A percentile compares a stretch with the other conserved stretches of the same genome.
phyloP scores from a whole-genome alignment of 202 grass and related monocot genomes.

The Cymbopogon flexuosus region DNA sequence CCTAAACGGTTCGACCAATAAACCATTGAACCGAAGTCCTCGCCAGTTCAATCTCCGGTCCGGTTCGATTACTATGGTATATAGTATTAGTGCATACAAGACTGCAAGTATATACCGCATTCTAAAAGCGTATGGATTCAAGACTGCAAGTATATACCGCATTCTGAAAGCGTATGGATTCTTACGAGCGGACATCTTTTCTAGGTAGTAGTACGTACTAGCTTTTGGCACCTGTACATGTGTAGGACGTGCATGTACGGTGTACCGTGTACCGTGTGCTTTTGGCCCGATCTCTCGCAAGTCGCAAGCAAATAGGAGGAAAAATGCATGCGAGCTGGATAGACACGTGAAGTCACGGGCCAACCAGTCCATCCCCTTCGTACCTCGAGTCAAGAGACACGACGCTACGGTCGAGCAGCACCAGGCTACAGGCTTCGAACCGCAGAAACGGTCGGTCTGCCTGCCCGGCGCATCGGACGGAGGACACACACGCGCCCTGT shows the following conservation, averaged over 20 bases:
- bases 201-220: neutral
- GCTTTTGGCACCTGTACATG: neutral
- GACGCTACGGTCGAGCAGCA: constrained; percentile 3
- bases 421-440: neutral
- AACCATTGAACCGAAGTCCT: no score
- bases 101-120: no score
- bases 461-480: constrained; percentile 27
- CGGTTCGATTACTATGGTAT: no score
- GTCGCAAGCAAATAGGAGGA: neutral
- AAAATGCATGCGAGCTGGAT: neutral
- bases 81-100: neutral
- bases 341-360: constrained; percentile 22
- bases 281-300: neutral
- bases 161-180: neutral
- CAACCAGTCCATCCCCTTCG: neutral
- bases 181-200: neutral
- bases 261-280: neutral
- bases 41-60: no score
- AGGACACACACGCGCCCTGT: neutral
- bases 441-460: constrained; percentile 24
- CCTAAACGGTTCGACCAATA: no score
- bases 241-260: neutral
- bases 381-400: neutral
- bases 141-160: neutral
- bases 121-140: no score